A percentile compares a stretch with the other conserved stretches of the same genome.
phyloP scores from a whole-genome alignment of 2,329 filamentous ascomycete species.

The Pseudogymnoascus sp. region DNA sequence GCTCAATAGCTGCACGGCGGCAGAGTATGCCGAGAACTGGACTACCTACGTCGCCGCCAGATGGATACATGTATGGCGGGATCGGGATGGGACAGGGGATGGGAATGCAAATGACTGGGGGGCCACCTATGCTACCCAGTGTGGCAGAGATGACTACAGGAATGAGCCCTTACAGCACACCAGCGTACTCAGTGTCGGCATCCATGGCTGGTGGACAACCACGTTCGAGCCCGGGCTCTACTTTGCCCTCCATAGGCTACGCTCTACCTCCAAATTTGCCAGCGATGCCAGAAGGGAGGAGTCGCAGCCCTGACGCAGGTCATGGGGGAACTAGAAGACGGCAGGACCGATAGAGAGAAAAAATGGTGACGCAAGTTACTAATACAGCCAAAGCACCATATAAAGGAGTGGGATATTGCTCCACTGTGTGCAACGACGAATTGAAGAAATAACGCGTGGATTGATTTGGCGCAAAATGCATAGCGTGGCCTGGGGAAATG shows the following conservation, averaged over 20 bases:
- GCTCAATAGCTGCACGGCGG: slow-evolving; percentile 26
- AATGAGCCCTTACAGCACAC: slow-evolving; percentile 52
- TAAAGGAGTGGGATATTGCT: neutral
- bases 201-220: slow-evolving; percentile 20
- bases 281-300: neutral
- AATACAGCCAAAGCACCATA: neutral
- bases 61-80: slow-evolving; percentile 4
- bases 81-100: slow-evolving; percentile 20
- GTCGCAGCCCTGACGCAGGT: neutral
- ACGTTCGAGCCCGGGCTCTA: slow-evolving; percentile 36
- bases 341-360: neutral
- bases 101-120: slow-evolving; percentile 20
- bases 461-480: slow-evolving; percentile 1
- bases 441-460: neutral
- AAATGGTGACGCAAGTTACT: neutral
- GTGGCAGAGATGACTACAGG: slow-evolving; percentile 58
- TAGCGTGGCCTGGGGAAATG: neutral
- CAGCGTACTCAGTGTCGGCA: slow-evolving; percentile 41
- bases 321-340: slow-evolving; percentile 3
- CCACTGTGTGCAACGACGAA: neutral
- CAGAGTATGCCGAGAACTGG: slow-evolving; percentile 29
- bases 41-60: slow-evolving; percentile 25
- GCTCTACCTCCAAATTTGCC: neutral
- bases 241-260: slow-evolving; percentile 27
- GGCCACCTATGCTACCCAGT: slow-evolving; percentile 45